Conservation (phyloP, 2,329 filamentous ascomycete genomes). For the Cryphonectria parasitica region DNA sequence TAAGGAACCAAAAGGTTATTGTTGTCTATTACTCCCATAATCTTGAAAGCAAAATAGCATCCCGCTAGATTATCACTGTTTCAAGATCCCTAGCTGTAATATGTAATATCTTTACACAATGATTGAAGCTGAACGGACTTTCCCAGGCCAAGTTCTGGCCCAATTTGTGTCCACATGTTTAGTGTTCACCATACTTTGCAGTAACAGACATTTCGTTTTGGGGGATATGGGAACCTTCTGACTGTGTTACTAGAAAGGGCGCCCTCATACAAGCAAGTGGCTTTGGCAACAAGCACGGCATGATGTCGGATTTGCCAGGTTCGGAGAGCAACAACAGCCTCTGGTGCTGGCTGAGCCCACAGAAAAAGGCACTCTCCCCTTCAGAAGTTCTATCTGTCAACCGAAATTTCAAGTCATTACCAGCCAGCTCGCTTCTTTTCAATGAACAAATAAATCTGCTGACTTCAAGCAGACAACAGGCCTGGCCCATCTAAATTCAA, state of each 20-base stretch:
- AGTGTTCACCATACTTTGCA: slow-evolving; percentile 4
- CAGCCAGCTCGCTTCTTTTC: not conserved
- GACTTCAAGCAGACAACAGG: not conserved
- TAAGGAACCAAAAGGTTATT: not conserved
- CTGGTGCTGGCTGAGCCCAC: not conserved
- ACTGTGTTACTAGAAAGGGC: not conserved
- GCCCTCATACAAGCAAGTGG: not conserved
- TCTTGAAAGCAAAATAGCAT: not conserved
- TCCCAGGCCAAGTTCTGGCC: not conserved
- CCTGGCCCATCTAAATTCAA: not conserved
- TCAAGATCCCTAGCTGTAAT: not conserved
- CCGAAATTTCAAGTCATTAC: not conserved
- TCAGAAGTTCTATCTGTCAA: too few species aligned
- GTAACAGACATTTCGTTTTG: not conserved
- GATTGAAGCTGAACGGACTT: not conserved
- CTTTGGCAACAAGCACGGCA: not conserved
- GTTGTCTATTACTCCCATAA: not conserved
- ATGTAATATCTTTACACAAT: not conserved
- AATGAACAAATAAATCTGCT: not conserved
- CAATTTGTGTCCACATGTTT: not conserved
- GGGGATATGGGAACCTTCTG: not conserved
- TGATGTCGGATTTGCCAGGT: not conserved
- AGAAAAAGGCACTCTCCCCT: not conserved
- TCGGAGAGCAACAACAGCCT: not conserved
- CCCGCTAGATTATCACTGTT: not conserved